Evolutionary conservation across 2,329 filamentous ascomycete species (phyloP).

Genomic region (Ascochyta koolunga): DNA sequence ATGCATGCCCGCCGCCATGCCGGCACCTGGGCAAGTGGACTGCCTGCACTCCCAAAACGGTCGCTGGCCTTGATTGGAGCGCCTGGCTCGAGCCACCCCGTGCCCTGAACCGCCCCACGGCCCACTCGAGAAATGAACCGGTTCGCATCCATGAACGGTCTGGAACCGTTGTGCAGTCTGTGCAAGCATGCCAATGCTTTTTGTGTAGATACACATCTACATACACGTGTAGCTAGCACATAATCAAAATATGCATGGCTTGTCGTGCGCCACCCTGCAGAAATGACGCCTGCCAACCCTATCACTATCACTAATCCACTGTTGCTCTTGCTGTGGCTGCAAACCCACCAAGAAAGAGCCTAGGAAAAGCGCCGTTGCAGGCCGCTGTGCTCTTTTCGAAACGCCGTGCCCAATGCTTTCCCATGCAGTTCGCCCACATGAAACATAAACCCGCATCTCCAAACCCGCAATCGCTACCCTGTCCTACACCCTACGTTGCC

Average conservation of each 20-base stretch:
- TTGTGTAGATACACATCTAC: conserved; percentile 17
- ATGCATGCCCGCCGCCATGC: conserved; percentile 15
- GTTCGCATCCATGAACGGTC: conserved; percentile 15
- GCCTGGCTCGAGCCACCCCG: conserved; percentile 17
- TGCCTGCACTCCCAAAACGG: conserved; percentile 11
- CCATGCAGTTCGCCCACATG: conserved; percentile 26
- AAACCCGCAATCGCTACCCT: conserved; percentile 6
- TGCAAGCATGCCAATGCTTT: conserved; percentile 15
- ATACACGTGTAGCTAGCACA: too few species aligned
- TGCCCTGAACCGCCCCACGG: conserved; percentile 11
- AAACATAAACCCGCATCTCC: conserved; percentile 16
- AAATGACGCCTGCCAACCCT: background rate
- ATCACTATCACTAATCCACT: background rate
- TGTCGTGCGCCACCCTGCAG: background rate
- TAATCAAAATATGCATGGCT: background rate
- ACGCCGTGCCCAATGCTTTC: conserved; percentile 36
- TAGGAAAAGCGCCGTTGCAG: conserved; percentile 17
- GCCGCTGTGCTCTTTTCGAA: conserved; percentile 23
- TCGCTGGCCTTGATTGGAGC: conserved; percentile 11
- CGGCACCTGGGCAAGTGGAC: conserved; percentile 17
- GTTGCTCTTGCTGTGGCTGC: background rate
- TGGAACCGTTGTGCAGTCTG: conserved; percentile 17
- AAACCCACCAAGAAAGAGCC: background rate
- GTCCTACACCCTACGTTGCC: conserved; percentile 8
- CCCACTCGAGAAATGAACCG: conserved; percentile 20